Evolutionary conservation across 208 protist genomes (phyloP).

Genomic region (Trypanosoma brucei): DNA sequence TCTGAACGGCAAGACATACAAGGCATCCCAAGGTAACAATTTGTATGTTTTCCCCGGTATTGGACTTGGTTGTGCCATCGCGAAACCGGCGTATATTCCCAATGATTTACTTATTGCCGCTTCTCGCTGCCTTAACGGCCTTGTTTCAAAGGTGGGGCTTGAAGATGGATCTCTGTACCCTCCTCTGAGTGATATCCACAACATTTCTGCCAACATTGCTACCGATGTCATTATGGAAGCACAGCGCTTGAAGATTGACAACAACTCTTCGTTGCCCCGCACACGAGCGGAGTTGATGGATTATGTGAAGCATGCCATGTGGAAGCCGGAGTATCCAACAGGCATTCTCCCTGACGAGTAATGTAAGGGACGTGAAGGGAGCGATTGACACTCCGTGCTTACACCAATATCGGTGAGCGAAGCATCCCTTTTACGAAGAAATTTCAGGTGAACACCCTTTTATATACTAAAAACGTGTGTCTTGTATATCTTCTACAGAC

Average conservation of each 20-base stretch:
- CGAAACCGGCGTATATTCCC: constrained; percentile 78
- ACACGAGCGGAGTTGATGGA: constrained; percentile 41
- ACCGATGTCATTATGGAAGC: constrained; percentile 60
- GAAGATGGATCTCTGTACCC: constrained; percentile 60
- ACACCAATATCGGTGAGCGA: too few species aligned
- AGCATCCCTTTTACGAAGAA: too few species aligned
- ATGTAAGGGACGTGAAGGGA: not conserved
- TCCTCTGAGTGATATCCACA: constrained; percentile 64
- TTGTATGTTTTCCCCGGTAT: constrained; percentile 95
- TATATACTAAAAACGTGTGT: too few species aligned
- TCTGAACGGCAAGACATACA: constrained; percentile 73
- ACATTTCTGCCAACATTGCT: constrained; percentile 74
- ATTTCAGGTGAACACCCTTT: too few species aligned
- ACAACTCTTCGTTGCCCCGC: constrained; percentile 39
- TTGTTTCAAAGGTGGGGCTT: constrained; percentile 47
- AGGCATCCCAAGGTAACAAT: constrained; percentile 96
- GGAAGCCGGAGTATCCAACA: constrained; percentile 64
- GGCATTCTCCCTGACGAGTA: constrained; percentile 28
- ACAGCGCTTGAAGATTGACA: constrained; percentile 56
- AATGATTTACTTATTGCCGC: constrained; percentile 86
- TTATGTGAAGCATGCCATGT: constrained; percentile 42
- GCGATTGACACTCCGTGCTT: not conserved
- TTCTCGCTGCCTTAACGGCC: constrained; percentile 63
- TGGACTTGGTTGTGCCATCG: constrained; percentile 84
- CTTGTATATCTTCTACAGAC: too few species aligned